phyloP scores from a whole-genome alignment of 2,329 filamentous ascomycete genomes.

The Clonostachys rosea region DNA sequence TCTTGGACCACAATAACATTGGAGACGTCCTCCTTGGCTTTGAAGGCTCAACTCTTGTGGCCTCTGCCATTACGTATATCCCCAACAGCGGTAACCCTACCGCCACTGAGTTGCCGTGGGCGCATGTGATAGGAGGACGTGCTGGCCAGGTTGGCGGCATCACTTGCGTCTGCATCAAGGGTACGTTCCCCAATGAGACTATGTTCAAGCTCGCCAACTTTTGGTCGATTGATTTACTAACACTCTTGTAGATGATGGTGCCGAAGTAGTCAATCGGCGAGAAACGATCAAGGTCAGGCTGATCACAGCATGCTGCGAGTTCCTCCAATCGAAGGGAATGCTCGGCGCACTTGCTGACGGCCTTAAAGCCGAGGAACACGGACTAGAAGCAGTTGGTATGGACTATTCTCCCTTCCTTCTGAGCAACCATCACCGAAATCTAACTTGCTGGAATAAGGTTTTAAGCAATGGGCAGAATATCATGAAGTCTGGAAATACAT shows the following conservation, averaged over 20 bases:
- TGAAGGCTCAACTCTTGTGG: slow-evolving; percentile 42
- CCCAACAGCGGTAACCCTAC: slow-evolving; percentile 38
- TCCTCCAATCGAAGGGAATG: slow-evolving; percentile 44
- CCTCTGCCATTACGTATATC: slow-evolving; percentile 49
- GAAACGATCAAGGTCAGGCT: slow-evolving; percentile 48
- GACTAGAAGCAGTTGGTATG: slow-evolving; percentile 48
- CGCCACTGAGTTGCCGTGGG: slow-evolving; percentile 51
- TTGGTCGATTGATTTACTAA: background rate
- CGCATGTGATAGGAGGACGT: slow-evolving; percentile 18
- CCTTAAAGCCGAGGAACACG: slow-evolving; percentile 42
- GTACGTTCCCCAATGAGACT: slow-evolving; percentile 18
- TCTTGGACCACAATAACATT: slow-evolving; percentile 40
- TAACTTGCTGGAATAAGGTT: slow-evolving; percentile 31
- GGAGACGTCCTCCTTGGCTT: slow-evolving; percentile 50
- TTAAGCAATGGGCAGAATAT: slow-evolving; percentile 54
- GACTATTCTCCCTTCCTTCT: too few species aligned
- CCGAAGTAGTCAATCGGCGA: slow-evolving; percentile 33
- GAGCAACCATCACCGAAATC: background rate
- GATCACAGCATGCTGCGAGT: slow-evolving; percentile 44
- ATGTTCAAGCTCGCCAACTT: background rate
- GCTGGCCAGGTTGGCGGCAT: slow-evolving; percentile 41
- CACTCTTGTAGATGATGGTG: slow-evolving; percentile 31
- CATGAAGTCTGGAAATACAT: slow-evolving; percentile 45
- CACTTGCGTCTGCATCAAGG: slow-evolving; percentile 54
- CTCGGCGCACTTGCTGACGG: slow-evolving; percentile 50